Evolutionary conservation across 1,284 basidiomycete species (phyloP).

Genomic region (Gymnopus androsaceus): DNA sequence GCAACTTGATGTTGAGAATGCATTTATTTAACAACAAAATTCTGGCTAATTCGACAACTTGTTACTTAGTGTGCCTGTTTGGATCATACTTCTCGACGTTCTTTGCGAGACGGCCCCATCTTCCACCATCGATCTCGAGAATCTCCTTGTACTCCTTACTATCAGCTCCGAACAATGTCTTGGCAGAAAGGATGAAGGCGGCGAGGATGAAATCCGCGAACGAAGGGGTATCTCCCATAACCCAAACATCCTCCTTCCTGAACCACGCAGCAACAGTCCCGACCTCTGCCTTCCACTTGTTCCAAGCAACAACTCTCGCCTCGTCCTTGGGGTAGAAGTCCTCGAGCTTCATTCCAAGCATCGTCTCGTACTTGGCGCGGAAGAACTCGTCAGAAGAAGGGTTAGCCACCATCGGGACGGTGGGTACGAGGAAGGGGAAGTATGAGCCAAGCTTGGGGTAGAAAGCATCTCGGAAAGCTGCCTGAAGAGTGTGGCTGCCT

Average conservation of each 20-base stretch:
- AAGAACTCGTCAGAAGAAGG: too few species aligned
- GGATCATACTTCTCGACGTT: conserved; percentile 29
- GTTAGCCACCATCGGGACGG: conserved; percentile 19
- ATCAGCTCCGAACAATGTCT: conserved; percentile 22
- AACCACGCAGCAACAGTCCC: too few species aligned
- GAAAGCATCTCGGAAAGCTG: too few species aligned
- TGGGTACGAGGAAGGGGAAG: conserved; percentile 10
- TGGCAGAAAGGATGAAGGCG: conserved; percentile 20
- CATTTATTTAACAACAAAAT: too few species aligned
- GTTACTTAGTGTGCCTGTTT: too few species aligned
- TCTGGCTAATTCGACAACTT: too few species aligned
- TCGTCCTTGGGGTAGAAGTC: too few species aligned
- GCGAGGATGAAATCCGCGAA: conserved; percentile 38
- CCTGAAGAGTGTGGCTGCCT: conserved; percentile 21
- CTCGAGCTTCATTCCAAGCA: conserved; percentile 25
- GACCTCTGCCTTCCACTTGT: too few species aligned
- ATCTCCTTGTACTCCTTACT: conserved; percentile 32
- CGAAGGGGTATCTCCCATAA: too few species aligned
- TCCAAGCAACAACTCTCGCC: too few species aligned
- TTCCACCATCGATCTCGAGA: conserved; percentile 26
- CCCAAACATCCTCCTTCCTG: too few species aligned
- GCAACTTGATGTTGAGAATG: too few species aligned
- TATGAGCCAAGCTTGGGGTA: conserved; percentile 19
- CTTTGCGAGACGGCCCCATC: conserved; percentile 29
- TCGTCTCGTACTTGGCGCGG: conserved; percentile 28